A percentile compares a stretch with the other conserved stretches of the same genome.
These are phyloP conservation scores for Abelmoschus esculentus DNA, from an alignment of 345 rosid genomes.

Conservation along the genomic window DNA sequence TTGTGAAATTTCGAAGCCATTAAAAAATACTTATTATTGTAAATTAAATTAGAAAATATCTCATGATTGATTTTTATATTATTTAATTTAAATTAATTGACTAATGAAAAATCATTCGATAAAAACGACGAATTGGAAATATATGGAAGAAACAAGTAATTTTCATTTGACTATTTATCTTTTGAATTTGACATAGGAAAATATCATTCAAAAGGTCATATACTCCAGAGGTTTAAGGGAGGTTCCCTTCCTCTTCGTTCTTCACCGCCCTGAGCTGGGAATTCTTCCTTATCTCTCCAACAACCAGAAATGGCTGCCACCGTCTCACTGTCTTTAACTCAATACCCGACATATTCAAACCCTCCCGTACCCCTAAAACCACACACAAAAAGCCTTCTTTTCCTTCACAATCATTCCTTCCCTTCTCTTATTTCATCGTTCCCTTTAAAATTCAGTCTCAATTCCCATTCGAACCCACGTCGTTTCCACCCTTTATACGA, in stretches of 20 bases:
- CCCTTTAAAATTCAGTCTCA: slow-evolving; percentile 20
- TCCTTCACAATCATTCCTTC: slow-evolving; percentile 19
- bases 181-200: neutral
- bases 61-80: too few relatives aligned
- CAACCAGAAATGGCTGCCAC: slow-evolving; percentile 8
- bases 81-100: too few relatives aligned
- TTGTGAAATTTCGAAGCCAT: too few relatives aligned
- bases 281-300: neutral
- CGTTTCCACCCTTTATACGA: slow-evolving; percentile 27
- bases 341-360: slow-evolving; percentile 29
- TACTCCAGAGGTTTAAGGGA: slow-evolving; percentile 5
- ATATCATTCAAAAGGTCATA: neutral
- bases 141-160: neutral
- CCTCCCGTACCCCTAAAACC: slow-evolving; percentile 25
- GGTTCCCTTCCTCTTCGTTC: neutral
- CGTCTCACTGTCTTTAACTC: slow-evolving; percentile 30
- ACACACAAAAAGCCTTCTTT: slow-evolving; percentile 33
- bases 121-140: neutral
- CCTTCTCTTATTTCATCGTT: slow-evolving; percentile 23
- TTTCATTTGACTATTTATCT: neutral
- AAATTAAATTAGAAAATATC: too few relatives aligned
- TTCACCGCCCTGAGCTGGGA: neutral
- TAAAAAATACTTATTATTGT: too few relatives aligned
- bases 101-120: too few relatives aligned
- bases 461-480: slow-evolving; percentile 19